Percentiles rank a stretch among this genome's conserved stretches.
Evolutionary conservation across 345 rosid genomes (phyloP).

Genomic region (Gossypium rotundifolium): DNA sequence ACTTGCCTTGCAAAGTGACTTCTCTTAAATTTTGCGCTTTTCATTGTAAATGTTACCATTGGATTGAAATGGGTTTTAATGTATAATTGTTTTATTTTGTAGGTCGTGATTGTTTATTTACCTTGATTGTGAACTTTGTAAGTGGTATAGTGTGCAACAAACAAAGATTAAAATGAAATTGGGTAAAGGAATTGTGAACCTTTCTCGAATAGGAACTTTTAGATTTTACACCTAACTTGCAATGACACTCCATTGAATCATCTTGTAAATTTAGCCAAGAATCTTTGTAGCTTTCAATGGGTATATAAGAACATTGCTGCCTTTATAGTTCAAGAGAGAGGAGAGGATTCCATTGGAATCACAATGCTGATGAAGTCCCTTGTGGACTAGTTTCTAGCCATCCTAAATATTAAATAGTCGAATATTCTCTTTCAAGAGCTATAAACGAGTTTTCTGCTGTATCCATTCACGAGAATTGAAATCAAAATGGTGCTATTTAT

Average conservation of each 20-base stretch:
- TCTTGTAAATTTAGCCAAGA: neutral
- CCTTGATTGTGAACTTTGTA: neutral
- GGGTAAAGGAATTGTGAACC: neutral
- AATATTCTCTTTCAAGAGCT: neutral
- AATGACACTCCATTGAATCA: neutral
- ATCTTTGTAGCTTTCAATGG: neutral
- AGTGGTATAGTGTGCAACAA: neutral
- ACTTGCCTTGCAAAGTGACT: slow-evolving; percentile 73
- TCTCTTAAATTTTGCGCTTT: slow-evolving; percentile 26
- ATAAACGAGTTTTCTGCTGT: neutral
- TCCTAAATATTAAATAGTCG: neutral
- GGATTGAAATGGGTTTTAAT: neutral
- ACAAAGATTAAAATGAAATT: neutral
- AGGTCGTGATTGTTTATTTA: neutral
- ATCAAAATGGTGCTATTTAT: slow-evolving; percentile 1
- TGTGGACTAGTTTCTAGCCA: neutral
- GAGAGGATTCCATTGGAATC: slow-evolving; percentile 1
- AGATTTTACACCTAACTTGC: neutral
- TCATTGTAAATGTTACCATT: neutral
- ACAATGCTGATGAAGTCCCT: neutral
- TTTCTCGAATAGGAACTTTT: neutral
- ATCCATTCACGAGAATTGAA: neutral
- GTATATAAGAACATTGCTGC: neutral
- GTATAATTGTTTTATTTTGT: neutral
- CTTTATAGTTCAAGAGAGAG: neutral